Evolutionary conservation across 768 basidiomycete species (phyloP).

Genomic region (Boletus patriciae): DNA sequence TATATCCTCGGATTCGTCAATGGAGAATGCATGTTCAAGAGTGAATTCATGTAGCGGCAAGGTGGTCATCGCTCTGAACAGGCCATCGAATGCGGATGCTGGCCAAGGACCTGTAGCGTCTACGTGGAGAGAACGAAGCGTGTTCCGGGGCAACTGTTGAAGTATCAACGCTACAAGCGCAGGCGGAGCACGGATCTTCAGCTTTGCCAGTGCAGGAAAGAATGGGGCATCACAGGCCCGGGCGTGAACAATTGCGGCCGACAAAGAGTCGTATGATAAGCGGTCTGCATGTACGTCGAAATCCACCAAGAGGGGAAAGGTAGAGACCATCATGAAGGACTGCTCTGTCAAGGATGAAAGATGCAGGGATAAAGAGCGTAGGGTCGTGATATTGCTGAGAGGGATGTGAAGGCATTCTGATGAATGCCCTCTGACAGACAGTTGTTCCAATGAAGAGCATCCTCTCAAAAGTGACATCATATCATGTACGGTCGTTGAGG

Average conservation of each 20-base stretch:
- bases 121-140: conserved; percentile 39
- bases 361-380: conserved; percentile 41
- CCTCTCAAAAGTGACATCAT: conserved; percentile 30
- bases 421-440: conserved; percentile 42
- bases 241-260: conserved; percentile 1
- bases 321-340: conserved; percentile 38
- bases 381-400: conserved; percentile 34
- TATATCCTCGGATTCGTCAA: conserved; percentile 36
- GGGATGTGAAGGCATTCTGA: conserved; percentile 29
- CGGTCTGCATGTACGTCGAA: conserved; percentile 47
- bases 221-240: conserved; percentile 7
- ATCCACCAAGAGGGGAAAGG: conserved; percentile 39
- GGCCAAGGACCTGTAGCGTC: conserved; percentile 35
- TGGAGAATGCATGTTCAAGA: conserved; percentile 38
- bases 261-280: conserved; percentile 30
- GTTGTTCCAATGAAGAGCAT: conserved; percentile 29
- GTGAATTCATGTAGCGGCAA: conserved; percentile 38
- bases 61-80: conserved; percentile 35
- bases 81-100: conserved; percentile 34
- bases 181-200: conserved; percentile 42
- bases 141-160: conserved; percentile 31
- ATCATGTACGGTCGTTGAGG: conserved; percentile 19
- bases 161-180: conserved; percentile 38
- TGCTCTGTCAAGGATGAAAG: conserved; percentile 40
- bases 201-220: conserved; percentile 39